A percentile compares a stretch with the other conserved stretches of the same genome.
Conservation (phyloP, 352 stramenopile species). For the Phytophthora litchii region DNA sequence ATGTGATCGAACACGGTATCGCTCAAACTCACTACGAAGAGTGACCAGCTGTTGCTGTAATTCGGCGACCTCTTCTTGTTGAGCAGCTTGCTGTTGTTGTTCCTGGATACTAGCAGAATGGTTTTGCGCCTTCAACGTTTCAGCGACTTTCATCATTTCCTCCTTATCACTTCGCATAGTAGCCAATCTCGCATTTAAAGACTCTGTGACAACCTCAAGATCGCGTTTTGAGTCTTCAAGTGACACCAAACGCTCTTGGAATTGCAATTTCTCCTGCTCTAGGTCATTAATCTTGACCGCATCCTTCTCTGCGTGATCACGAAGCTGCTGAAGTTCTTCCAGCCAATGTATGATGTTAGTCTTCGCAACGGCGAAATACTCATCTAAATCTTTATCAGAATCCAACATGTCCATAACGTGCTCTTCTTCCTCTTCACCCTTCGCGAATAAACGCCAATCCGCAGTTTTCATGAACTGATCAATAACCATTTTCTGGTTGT, state of each 20-base stretch:
- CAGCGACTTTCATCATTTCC: conserved; percentile 15
- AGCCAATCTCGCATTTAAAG: conserved; percentile 34
- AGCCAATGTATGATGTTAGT: conserved; percentile 29
- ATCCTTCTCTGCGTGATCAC: conserved; percentile 11
- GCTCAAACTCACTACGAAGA: conserved; percentile 62
- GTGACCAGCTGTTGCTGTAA: conserved; percentile 44
- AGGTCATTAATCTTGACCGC: conserved; percentile 9
- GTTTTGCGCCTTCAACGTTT: conserved; percentile 20
- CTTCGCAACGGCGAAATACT: conserved; percentile 21
- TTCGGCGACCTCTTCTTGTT: conserved; percentile 33
- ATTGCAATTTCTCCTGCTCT: conserved; percentile 26
- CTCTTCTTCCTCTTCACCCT: conserved; percentile 17
- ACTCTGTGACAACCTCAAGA: conserved; percentile 27
- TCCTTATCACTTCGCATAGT: conserved; percentile 24
- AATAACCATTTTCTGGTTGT: conserved; percentile 22
- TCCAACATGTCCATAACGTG: conserved; percentile 4
- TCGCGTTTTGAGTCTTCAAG: conserved; percentile 22
- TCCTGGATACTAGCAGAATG: conserved; percentile 28
- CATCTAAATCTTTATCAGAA: conserved; percentile 8
- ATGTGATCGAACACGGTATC: conserved; percentile 70
- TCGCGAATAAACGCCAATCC: conserved; percentile 35
- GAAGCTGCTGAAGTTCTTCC: conserved; percentile 27
- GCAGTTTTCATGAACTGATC: conserved; percentile 22
- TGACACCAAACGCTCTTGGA: conserved; percentile 18
- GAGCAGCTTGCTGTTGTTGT: conserved; percentile 28